Evolutionary conservation across 2,329 filamentous ascomycete species (phyloP).

Genomic region (Ophiostoma himal-ulmi): DNA sequence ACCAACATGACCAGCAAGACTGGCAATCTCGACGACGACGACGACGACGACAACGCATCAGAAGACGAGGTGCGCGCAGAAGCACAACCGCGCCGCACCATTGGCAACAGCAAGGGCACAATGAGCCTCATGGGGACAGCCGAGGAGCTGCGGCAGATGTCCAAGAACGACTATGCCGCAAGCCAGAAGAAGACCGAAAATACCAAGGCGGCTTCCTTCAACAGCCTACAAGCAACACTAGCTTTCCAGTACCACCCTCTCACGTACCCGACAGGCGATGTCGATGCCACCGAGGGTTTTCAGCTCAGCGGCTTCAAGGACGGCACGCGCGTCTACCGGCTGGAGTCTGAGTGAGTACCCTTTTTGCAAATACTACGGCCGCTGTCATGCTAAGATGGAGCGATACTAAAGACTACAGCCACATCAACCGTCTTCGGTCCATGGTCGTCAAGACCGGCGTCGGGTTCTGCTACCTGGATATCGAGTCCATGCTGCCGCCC

Average conservation of each 20-base stretch:
- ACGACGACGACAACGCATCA: not conserved
- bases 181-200: not conserved
- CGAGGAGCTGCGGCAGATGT: slow-evolving; percentile 16
- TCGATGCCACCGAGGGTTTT: slow-evolving; percentile 8
- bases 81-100: not conserved
- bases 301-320: slow-evolving; percentile 4
- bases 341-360: slow-evolving; percentile 14
- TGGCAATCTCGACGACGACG: not conserved
- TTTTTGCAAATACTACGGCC: not conserved
- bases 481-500: slow-evolving; percentile 16
- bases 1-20: not conserved
- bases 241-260: slow-evolving; percentile 10
- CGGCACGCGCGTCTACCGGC: slow-evolving; percentile 24
- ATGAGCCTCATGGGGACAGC: slow-evolving; percentile 19
- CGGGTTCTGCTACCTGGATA: slow-evolving; percentile 23
- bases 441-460: slow-evolving; percentile 20
- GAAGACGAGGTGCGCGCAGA: not conserved
- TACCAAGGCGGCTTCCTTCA: not conserved
- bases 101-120: not conserved
- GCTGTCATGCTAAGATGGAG: not conserved
- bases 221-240: not conserved
- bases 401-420: not conserved
- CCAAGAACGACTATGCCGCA: not conserved
- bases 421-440: not conserved
- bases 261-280: slow-evolving; percentile 15